These are phyloP conservation scores for Dispira simplex DNA, from an alignment of 192 early-diverging fungal species.

Conservation along the genomic window DNA sequence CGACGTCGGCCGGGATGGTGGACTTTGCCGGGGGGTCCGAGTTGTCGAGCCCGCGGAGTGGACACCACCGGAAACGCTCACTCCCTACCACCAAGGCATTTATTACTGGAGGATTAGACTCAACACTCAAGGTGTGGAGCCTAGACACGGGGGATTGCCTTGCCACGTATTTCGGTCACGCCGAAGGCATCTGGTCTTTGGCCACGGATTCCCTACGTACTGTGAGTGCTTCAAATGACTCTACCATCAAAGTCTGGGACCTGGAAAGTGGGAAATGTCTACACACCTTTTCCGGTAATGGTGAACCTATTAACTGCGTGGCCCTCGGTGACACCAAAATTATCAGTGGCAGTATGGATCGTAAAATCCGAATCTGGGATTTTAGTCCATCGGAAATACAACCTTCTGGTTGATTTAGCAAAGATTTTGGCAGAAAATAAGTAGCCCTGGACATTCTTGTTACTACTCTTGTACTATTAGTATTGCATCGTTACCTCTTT, in stretches of 20 bases:
- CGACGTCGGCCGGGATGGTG: neutral
- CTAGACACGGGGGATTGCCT: slow-evolving; percentile 61
- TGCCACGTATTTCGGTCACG: slow-evolving; percentile 62
- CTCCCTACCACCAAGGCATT: slow-evolving; percentile 22
- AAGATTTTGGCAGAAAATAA: too few relatives aligned
- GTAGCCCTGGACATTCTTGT: too few relatives aligned
- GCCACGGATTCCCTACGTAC: slow-evolving; percentile 61
- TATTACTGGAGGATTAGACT: slow-evolving; percentile 74
- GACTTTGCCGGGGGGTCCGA: neutral
- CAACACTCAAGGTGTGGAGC: slow-evolving; percentile 87
- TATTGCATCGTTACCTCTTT: too few relatives aligned
- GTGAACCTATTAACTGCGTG: slow-evolving; percentile 63
- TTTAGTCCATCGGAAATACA: slow-evolving; percentile 27
- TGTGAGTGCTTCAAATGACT: slow-evolving; percentile 49
- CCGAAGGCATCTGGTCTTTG: slow-evolving; percentile 69
- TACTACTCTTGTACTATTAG: too few relatives aligned
- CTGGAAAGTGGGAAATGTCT: slow-evolving; percentile 48
- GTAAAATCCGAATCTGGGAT: slow-evolving; percentile 65
- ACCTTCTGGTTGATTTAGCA: too few relatives aligned
- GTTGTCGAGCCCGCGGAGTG: neutral
- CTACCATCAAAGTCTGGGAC: slow-evolving; percentile 62
- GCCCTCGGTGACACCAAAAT: slow-evolving; percentile 78
- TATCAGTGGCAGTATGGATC: slow-evolving; percentile 74
- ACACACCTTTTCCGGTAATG: slow-evolving; percentile 43
- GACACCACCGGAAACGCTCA: neutral